These are phyloP conservation scores for Nannochloris sp. DNA, from an alignment of 139 green algal species.

Conservation along the genomic window DNA sequence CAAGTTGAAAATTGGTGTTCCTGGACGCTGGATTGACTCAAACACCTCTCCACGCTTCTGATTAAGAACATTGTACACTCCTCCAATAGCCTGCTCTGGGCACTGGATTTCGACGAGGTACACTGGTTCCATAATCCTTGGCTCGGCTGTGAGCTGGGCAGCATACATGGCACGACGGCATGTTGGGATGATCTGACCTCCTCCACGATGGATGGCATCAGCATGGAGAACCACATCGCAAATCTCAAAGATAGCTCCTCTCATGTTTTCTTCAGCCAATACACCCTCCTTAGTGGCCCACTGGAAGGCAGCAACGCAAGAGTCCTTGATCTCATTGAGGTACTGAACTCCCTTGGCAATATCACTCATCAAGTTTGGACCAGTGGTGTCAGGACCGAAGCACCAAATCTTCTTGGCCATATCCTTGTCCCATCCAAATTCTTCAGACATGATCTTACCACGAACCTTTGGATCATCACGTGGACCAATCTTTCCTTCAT, in stretches of 20 bases:
- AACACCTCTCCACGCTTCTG: conserved; percentile 99
- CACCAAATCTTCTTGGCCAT: conserved; percentile 99
- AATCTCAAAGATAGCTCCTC: conserved; percentile 88
- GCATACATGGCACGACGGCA: conserved; percentile 90
- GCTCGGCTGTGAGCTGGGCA: conserved; percentile 78
- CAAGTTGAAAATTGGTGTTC: conserved; percentile 99
- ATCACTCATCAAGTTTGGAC: conserved; percentile 95
- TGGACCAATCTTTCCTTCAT: conserved; percentile 88
- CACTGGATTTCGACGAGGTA: conserved; percentile 99
- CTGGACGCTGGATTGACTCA: conserved; percentile 94
- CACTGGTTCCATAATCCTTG: conserved; percentile 89
- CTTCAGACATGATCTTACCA: conserved; percentile 80
- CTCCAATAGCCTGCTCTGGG: conserved; percentile 85
- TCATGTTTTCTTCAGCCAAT: conserved; percentile 99
- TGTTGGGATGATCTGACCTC: conserved; percentile 99
- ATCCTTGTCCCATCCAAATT: conserved; percentile 99
- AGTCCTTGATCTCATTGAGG: conserved; percentile 99
- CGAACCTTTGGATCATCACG: conserved; percentile 88
- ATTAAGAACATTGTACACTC: conserved; percentile 95
- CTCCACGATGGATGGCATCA: conserved; percentile 97
- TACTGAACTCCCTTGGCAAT: conserved; percentile 99
- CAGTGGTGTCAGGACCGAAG: conserved; percentile 97
- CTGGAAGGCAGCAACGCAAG: conserved; percentile 91
- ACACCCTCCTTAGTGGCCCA: conserved; percentile 97
- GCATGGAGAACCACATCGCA: conserved; percentile 94